Evolutionary conservation across 2,329 filamentous ascomycete species (phyloP).

Genomic region (Dactylonectria estremocensis): DNA sequence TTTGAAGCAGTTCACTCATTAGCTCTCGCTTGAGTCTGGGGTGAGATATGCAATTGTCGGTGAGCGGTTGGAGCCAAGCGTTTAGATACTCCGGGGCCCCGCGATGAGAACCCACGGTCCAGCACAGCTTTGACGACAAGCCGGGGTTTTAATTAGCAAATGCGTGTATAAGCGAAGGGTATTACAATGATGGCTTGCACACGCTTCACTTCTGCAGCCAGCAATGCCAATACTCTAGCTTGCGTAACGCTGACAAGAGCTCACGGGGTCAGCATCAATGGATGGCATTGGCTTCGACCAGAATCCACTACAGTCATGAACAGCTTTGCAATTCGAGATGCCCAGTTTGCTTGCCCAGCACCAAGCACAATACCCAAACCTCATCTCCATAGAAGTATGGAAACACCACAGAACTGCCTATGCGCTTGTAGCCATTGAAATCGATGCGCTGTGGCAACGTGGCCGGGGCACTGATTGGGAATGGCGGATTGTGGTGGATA

Average conservation of each 20-base stretch:
- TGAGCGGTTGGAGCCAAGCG: slow-evolving; percentile 40
- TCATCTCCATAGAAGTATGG: neutral
- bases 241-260: slow-evolving; percentile 14
- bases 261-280: slow-evolving; percentile 8
- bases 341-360: neutral
- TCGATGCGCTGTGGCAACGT: slow-evolving; percentile 49
- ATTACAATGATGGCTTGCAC: neutral
- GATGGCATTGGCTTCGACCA: neutral
- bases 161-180: neutral
- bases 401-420: slow-evolving; percentile 6
- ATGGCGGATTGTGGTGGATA: slow-evolving; percentile 38
- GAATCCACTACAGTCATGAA: neutral
- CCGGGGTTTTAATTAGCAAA: neutral
- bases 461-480: slow-evolving; percentile 43
- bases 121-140: neutral
- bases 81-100: slow-evolving; percentile 48
- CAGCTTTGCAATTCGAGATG: neutral
- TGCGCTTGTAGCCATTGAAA: slow-evolving; percentile 43
- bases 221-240: neutral
- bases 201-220: neutral
- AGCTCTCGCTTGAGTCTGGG: too few species aligned
- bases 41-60: slow-evolving; percentile 40
- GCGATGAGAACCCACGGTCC: slow-evolving; percentile 37
- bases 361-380: neutral
- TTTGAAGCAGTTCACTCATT: too few species aligned